Conservation (phyloP, 2,329 filamentous ascomycete species). For the Colletotrichum orbiculare region DNA sequence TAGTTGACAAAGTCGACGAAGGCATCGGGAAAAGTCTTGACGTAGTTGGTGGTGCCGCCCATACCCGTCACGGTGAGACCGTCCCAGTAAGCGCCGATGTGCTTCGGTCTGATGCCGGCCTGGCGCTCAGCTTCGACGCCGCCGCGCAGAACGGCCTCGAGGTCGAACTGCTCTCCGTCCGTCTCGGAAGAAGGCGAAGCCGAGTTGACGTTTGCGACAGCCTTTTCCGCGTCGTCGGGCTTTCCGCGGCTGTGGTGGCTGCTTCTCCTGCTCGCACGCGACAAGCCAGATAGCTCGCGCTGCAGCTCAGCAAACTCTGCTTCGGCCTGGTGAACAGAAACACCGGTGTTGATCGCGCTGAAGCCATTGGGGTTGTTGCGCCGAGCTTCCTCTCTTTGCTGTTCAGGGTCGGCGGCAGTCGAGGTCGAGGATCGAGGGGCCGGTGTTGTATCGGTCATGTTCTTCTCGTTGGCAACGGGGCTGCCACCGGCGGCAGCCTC, state of each 20-base stretch:
- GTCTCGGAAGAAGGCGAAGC: slow-evolving; percentile 52
- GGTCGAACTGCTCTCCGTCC: slow-evolving; percentile 73
- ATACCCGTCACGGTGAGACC: slow-evolving; percentile 79
- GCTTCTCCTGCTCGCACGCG: slow-evolving; percentile 58
- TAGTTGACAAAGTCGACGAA: slow-evolving; percentile 82
- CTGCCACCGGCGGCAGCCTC: slow-evolving; percentile 45
- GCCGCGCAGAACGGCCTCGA: slow-evolving; percentile 79
- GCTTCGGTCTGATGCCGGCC: slow-evolving; percentile 83
- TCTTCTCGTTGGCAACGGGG: slow-evolving; percentile 40
- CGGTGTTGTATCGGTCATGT: slow-evolving; percentile 10
- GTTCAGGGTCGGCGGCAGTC: slow-evolving; percentile 41
- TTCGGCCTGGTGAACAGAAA: slow-evolving; percentile 75
- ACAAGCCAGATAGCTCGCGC: slow-evolving; percentile 68
- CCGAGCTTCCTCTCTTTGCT: slow-evolving; percentile 49
- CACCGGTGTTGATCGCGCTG: slow-evolving; percentile 55
- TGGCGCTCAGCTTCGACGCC: slow-evolving; percentile 77
- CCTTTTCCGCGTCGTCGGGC: slow-evolving; percentile 69
- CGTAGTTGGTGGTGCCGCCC: slow-evolving; percentile 78
- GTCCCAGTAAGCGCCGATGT: slow-evolving; percentile 84
- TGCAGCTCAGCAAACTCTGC: slow-evolving; percentile 77
- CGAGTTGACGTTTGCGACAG: slow-evolving; percentile 45
- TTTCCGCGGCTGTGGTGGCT: slow-evolving; percentile 43
- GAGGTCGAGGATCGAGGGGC: slow-evolving; percentile 40
- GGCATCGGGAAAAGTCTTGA: slow-evolving; percentile 80
- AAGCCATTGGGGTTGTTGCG: slow-evolving; percentile 62